Percentiles rank a stretch among this genome's conserved stretches.
phyloP scores from a whole-genome alignment of 1,284 basidiomycete species.

The Lentinula novae-zelandiae region DNA sequence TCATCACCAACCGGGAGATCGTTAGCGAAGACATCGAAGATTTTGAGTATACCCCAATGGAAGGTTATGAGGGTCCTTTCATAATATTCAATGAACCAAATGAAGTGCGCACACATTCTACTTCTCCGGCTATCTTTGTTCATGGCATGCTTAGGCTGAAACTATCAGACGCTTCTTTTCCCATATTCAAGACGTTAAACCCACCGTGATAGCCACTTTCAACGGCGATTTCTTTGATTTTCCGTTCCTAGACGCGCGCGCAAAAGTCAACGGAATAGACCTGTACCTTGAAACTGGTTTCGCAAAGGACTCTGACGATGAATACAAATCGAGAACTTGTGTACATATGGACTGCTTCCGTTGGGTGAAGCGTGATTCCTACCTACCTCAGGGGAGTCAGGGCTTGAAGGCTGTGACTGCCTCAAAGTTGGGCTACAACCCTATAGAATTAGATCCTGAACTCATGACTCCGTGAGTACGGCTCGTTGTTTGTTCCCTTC shows the following conservation, averaged over 20 bases:
- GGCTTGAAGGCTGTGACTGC: slow-evolving; percentile 98
- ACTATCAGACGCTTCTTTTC: slow-evolving; percentile 88
- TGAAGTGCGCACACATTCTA: slow-evolving; percentile 55
- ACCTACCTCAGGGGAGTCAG: slow-evolving; percentile 97
- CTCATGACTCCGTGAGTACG: slow-evolving; percentile 92
- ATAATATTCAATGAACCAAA: slow-evolving; percentile 94
- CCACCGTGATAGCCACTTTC: slow-evolving; percentile 97
- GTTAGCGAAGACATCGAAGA: slow-evolving; percentile 98
- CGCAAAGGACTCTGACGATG: slow-evolving; percentile 86
- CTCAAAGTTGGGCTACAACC: slow-evolving; percentile 95
- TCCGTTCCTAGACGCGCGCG: slow-evolving; percentile 90
- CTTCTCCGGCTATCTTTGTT: not conserved
- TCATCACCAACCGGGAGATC: slow-evolving; percentile 98
- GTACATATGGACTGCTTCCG: slow-evolving; percentile 99
- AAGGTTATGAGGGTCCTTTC: slow-evolving; percentile 97
- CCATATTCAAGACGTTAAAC: slow-evolving; percentile 89
- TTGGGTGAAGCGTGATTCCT: slow-evolving; percentile 99
- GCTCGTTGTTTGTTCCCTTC: not conserved
- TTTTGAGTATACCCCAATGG: slow-evolving; percentile 98
- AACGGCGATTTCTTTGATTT: slow-evolving; percentile 99
- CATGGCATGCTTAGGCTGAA: slow-evolving; percentile 47
- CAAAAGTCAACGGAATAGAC: slow-evolving; percentile 89
- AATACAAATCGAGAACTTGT: slow-evolving; percentile 93
- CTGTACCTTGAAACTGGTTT: slow-evolving; percentile 98
- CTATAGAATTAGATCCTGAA: slow-evolving; percentile 97